Percentiles rank a stretch among this genome's conserved stretches.
phyloP scores from a whole-genome alignment of 257 asterid species.

The Plantago major region DNA sequence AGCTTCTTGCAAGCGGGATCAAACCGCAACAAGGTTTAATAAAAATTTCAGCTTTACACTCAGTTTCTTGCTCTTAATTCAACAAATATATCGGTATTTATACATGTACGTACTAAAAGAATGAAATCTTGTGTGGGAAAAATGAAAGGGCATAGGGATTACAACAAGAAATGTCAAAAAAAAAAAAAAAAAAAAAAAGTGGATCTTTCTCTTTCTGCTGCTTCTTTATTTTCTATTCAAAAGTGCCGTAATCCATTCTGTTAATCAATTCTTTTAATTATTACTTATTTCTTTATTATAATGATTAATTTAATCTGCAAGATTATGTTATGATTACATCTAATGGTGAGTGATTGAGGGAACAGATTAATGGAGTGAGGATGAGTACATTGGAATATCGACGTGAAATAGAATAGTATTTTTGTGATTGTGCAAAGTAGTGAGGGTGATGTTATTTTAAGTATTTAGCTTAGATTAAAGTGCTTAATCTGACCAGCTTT shows the following conservation, averaged over 20 bases:
- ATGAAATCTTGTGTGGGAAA: constrained; percentile 12
- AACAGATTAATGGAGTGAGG: constrained; percentile 25
- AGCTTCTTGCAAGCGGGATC: constrained; percentile 20
- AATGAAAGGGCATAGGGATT: constrained; percentile 8
- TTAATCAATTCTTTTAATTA: constrained; percentile 8
- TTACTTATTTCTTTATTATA: neutral
- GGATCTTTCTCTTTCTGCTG: constrained; percentile 23
- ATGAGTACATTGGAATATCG: constrained; percentile 11
- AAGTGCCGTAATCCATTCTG: constrained; percentile 4
- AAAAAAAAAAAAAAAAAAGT: constrained; percentile 28
- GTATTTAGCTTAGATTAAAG: constrained; percentile 28
- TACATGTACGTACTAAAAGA: constrained; percentile 16
- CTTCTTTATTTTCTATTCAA: constrained; percentile 27
- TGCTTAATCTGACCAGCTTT: constrained; percentile 17
- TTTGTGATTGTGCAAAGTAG: constrained; percentile 23
- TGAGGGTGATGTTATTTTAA: constrained; percentile 32
- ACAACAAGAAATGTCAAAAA: constrained; percentile 21
- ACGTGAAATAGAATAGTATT: neutral
- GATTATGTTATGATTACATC: constrained; percentile 11
- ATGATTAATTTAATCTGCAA: constrained; percentile 15
- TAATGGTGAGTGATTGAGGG: constrained; percentile 24
- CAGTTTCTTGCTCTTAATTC: constrained; percentile 19
- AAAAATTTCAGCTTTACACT: constrained; percentile 17
- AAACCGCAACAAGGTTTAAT: neutral
- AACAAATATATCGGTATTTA: constrained; percentile 4